Base-by-base conservation (phyloP, 495 filamentous ascomycete species). In the Aspergillus sparsus region DNA sequence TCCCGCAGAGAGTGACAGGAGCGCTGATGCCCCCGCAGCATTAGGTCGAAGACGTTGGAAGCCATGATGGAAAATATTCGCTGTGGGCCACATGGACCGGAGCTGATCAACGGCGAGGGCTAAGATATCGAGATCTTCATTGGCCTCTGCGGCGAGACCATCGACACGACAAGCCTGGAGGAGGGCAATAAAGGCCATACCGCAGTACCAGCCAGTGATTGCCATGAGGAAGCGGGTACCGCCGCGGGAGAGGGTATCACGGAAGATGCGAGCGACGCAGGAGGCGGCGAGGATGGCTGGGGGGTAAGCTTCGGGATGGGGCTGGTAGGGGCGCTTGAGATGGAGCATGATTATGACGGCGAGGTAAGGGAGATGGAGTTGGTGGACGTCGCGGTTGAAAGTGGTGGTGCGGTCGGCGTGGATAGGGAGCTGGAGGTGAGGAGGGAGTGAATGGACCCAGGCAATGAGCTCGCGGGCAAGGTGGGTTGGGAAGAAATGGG, bases 171-270 rank as follows among this genome's bases (percentile, higher is more conserved):
- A 57, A 1, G 71, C 73, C 36, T 76, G 71, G 2, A 76, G 42
- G 11, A 76, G 47, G 3, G 71, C 73, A 15, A 71, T 67, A n/a
- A 74, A 71, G 1, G 73, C 73, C 15, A 71, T 74, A 3, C 70
- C 67, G 36, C 62, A 68, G 49, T 76, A 76, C 73, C 73, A 76
- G 42, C 73, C 72, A 1, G 70, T 69, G 18, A 76, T 74, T n/a
- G 70, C 65, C 70, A 74, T 76, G 7, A 76, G 64, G 46, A 73
- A 76, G 8, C 71, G 58, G 7, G 68, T 69, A n/a, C 66, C 59
- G 2, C 73, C 73, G 7, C 73, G 66, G 5, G 65, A 61, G 3
- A 76, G 63, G 18, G 68, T 70, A 44, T 76, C 73, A 10, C 65
- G 55, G 56, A 74, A 62, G 44, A 76, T 70, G 2, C 73, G 68